phyloP scores from a whole-genome alignment of 306 rosid species.

The Vigna mungo region DNA sequence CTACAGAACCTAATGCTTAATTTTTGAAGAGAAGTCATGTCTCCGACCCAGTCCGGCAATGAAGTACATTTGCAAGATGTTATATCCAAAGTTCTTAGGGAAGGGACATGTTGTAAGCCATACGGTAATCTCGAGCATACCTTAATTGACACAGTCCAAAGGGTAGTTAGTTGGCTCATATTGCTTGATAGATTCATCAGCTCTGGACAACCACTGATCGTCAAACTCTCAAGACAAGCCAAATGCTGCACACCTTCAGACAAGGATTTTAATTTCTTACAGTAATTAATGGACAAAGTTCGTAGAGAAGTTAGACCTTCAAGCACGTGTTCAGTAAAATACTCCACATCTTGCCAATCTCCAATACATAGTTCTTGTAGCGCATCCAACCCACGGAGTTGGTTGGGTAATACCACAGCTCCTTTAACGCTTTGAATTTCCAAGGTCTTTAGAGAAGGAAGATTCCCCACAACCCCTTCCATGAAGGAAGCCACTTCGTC shows the following conservation, averaged over 20 bases:
- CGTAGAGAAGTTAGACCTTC: conserved; percentile 12
- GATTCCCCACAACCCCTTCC: background rate
- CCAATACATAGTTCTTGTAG: background rate
- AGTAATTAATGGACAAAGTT: accelerated
- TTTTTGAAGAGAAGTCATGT: background rate
- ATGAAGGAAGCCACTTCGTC: background rate
- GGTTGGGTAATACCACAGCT: background rate
- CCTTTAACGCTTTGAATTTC: background rate
- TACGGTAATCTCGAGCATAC: background rate
- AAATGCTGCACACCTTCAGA: background rate
- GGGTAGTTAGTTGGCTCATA: conserved; percentile 27
- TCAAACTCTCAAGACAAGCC: conserved; percentile 1
- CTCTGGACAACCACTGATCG: accelerated
- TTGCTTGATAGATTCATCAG: background rate
- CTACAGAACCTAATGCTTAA: accelerated
- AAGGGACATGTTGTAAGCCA: conserved; percentile 26
- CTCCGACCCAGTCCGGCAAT: conserved; percentile 27
- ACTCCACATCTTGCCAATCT: background rate
- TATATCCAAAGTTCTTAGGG: background rate
- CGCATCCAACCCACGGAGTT: background rate
- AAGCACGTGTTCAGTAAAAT: background rate
- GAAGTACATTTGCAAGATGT: background rate
- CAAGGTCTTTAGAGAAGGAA: background rate
- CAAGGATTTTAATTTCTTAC: background rate
- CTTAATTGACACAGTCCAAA: background rate